Percentiles rank a stretch among this genome's conserved stretches.
These are phyloP conservation scores for Boletus tylopilopsis DNA, from an alignment of 768 basidiomycete species.

Conservation along the genomic window DNA sequence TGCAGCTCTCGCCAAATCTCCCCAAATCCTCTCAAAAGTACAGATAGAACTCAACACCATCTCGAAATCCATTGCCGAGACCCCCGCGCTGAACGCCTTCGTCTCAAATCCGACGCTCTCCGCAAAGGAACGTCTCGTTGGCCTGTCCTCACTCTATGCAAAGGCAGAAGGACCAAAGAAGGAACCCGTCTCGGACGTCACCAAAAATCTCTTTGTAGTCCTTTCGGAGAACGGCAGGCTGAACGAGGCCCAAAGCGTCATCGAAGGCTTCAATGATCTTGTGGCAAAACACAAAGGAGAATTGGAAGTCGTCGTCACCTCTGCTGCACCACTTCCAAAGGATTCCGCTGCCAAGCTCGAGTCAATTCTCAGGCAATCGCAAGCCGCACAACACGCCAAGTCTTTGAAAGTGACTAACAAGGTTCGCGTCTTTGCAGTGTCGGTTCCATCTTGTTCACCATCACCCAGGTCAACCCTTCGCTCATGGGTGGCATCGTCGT, in stretches of 20 bases:
- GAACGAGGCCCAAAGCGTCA: constrained; percentile 77
- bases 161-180: constrained; percentile 70
- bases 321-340: constrained; percentile 74
- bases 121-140: constrained; percentile 63
- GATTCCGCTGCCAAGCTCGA: constrained; percentile 78
- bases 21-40: constrained; percentile 78
- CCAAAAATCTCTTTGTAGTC: constrained; percentile 87
- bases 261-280: constrained; percentile 88
- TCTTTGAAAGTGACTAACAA: constrained; percentile 88
- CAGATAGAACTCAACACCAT: constrained; percentile 78
- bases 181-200: constrained; percentile 76
- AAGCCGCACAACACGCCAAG: constrained; percentile 85
- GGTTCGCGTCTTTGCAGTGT: constrained; percentile 40
- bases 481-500: constrained; percentile 90
- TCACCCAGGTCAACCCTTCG: constrained; percentile 78
- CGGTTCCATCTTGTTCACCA: background rate
- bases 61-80: constrained; percentile 61
- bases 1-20: constrained; percentile 80
- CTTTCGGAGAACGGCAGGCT: constrained; percentile 93
- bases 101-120: constrained; percentile 92
- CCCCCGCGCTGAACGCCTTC: constrained; percentile 65
- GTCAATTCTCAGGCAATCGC: constrained; percentile 78
- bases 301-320: constrained; percentile 88
- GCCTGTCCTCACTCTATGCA: constrained; percentile 64
- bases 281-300: constrained; percentile 90